A percentile compares a stretch with the other conserved stretches of the same genome.
These are phyloP conservation scores for Holtermanniella nyarrowii DNA, from an alignment of 768 basidiomycete species.

Conservation along the genomic window DNA sequence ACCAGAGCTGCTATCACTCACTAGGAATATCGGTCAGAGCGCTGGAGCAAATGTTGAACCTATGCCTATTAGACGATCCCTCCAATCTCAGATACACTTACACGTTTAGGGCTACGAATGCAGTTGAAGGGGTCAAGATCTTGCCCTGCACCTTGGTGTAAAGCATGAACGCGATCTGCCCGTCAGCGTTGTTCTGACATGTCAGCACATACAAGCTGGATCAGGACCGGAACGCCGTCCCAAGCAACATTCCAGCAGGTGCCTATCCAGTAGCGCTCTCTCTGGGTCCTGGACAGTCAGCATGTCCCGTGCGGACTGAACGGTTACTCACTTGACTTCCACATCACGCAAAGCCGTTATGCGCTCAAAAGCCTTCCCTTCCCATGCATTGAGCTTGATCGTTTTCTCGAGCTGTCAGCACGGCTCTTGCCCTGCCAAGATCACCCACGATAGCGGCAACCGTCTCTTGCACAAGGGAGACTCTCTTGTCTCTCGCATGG, in stretches of 20 bases:
- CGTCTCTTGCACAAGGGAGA: not conserved
- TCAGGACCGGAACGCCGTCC: not conserved
- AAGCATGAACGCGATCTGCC: slow-evolving; percentile 20
- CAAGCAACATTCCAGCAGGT: not conserved
- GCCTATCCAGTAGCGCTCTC: not conserved
- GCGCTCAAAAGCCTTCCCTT: not conserved
- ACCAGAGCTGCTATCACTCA: slow-evolving; percentile 11
- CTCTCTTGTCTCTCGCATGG: not conserved
- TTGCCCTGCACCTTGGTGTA: slow-evolving; percentile 32
- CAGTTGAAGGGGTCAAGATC: slow-evolving; percentile 25
- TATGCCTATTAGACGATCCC: not conserved
- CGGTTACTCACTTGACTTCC: not conserved
- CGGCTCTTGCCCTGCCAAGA: not conserved
- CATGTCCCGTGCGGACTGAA: no score
- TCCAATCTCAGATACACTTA: slow-evolving; percentile 5
- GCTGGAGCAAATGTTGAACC: slow-evolving; percentile 2
- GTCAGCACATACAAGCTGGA: not conserved
- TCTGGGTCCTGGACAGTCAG: not conserved
- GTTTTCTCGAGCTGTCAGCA: not conserved
- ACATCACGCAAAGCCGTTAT: not conserved
- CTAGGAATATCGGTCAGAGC: not conserved
- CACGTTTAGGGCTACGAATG: slow-evolving; percentile 32
- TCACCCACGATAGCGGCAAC: not conserved
- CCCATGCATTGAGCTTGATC: not conserved
- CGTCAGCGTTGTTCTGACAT: not conserved